Percentiles rank a stretch among this genome's conserved stretches.
Evolutionary conservation across 108 stramenopile species (phyloP).

Genomic region (Phaeodactylum tricornutum): DNA sequence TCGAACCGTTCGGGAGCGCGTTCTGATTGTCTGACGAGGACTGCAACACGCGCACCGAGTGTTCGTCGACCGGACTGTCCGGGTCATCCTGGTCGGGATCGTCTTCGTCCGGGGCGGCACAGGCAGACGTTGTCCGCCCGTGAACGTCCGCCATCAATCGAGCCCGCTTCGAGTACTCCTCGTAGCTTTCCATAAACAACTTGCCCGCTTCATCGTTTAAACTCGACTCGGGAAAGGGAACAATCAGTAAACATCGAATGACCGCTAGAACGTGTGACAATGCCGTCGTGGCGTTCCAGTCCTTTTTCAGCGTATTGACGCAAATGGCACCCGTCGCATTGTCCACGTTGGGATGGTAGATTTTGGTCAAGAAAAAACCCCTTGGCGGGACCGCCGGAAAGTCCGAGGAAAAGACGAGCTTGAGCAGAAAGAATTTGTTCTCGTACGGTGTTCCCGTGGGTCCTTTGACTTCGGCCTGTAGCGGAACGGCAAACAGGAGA

Average conservation of each 20-base stretch:
- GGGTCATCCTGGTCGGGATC: neutral
- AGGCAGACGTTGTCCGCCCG: constrained; percentile 26
- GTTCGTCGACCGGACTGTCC: constrained; percentile 6
- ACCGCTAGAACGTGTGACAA: constrained; percentile 92
- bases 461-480: constrained; percentile 83
- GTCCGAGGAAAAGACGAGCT: constrained; percentile 79
- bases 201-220: constrained; percentile 99
- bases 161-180: constrained; percentile 92
- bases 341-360: constrained; percentile 98
- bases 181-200: constrained; percentile 97
- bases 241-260: constrained; percentile 96
- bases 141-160: constrained; percentile 92
- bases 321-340: constrained; percentile 93
- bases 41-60: neutral
- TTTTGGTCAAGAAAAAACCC: constrained; percentile 96
- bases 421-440: constrained; percentile 86
- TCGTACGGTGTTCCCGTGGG: constrained; percentile 95
- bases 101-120: neutral
- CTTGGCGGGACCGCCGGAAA: constrained; percentile 91
- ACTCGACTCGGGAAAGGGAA: constrained; percentile 97
- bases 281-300: constrained; percentile 87
- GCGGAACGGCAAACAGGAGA: neutral
- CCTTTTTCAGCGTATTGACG: constrained; percentile 97
- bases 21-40: constrained; percentile 1
- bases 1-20: neutral